phyloP scores from a whole-genome alignment of 305 asterid species.

The Andrographis paniculata region DNA sequence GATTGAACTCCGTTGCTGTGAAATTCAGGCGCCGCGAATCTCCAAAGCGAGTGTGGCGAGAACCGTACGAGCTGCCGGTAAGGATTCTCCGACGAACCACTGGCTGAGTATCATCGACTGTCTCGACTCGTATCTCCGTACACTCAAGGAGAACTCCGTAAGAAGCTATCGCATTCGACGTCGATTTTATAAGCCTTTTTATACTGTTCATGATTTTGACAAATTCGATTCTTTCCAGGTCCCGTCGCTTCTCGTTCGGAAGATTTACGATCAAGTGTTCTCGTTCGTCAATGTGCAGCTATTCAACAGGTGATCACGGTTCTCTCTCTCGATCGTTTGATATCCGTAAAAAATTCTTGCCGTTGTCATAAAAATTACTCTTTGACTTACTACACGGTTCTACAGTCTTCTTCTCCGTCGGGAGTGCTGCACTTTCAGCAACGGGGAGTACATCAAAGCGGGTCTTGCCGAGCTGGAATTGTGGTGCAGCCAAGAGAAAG shows the following conservation, averaged over 20 bases:
- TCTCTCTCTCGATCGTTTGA: too few relatives aligned
- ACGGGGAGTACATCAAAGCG: slow-evolving; percentile 93
- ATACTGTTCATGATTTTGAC: too few relatives aligned
- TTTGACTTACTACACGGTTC: slow-evolving; percentile 15
- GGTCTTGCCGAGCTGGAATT: slow-evolving; percentile 92
- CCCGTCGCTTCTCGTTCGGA: slow-evolving; percentile 85
- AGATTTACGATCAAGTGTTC: slow-evolving; percentile 76
- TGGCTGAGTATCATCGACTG: slow-evolving; percentile 93
- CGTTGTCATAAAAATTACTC: not conserved
- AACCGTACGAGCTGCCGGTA: slow-evolving; percentile 87
- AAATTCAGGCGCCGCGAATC: slow-evolving; percentile 82
- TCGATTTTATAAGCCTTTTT: slow-evolving; percentile 3
- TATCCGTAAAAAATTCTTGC: not conserved
- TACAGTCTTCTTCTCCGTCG: slow-evolving; percentile 93
- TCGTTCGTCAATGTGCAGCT: slow-evolving; percentile 80
- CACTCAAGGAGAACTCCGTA: slow-evolving; percentile 90
- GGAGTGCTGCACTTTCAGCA: slow-evolving; percentile 95
- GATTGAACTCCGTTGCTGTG: too few relatives aligned
- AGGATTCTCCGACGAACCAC: slow-evolving; percentile 66
- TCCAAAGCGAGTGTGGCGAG: slow-evolving; percentile 77
- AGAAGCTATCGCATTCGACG: slow-evolving; percentile 14
- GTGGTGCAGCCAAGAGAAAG: slow-evolving; percentile 98
- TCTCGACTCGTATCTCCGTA: slow-evolving; percentile 76
- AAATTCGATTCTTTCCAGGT: slow-evolving; percentile 69
- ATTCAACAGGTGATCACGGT: slow-evolving; percentile 61